Conservation (phyloP, 2,329 filamentous ascomycete species). For the Ophidiomyces ophidiicola region DNA sequence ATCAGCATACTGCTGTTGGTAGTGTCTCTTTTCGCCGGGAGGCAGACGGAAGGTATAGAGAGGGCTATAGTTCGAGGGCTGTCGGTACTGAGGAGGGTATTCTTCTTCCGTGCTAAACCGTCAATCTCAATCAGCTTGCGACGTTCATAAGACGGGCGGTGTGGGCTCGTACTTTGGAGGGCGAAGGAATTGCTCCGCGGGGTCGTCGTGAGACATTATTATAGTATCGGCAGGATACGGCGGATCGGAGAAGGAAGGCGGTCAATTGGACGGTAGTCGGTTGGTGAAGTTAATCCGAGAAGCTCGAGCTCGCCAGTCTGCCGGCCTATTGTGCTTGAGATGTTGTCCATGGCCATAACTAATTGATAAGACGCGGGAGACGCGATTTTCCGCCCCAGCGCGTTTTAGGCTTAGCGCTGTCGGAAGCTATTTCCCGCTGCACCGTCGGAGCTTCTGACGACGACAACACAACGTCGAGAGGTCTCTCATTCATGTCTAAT, state of each 20-base stretch:
- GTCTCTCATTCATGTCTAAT: no score
- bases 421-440: no score
- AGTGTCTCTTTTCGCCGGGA: constrained; percentile 52
- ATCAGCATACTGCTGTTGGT: constrained; percentile 91
- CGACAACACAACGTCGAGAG: no score
- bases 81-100: constrained; percentile 40
- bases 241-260: not conserved
- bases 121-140: constrained; percentile 12
- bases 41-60: constrained; percentile 63
- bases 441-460: no score
- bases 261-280: not conserved
- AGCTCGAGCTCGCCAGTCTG: no score
- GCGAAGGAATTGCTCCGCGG: constrained; percentile 19
- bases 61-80: constrained; percentile 55
- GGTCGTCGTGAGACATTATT: constrained; percentile 6
- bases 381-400: constrained; percentile 3
- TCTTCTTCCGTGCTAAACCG: constrained; percentile 23
- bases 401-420: constrained; percentile 13
- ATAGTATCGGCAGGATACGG: not conserved
- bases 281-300: constrained; percentile 6
- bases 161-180: constrained; percentile 21
- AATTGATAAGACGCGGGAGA: not conserved
- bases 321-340: not conserved
- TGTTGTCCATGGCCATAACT: not conserved
- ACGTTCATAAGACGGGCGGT: not conserved